Base-by-base conservation (phyloP, 1,284 basidiomycete species). In the Tetrapyrgos nigripes region DNA sequence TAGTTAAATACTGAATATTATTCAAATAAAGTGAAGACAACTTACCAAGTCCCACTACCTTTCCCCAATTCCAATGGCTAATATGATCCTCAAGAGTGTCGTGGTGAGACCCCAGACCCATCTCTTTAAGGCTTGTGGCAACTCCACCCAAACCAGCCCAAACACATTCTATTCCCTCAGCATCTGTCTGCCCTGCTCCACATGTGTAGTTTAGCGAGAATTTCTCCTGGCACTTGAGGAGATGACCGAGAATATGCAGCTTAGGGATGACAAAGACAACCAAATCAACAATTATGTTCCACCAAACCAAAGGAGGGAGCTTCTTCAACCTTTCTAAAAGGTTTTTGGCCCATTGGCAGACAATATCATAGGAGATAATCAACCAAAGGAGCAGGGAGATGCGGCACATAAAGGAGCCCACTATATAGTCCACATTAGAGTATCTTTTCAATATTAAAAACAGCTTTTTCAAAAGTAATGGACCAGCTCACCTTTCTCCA, bases 381-480 rank as follows among this genome's bases (percentile, higher is more conserved):
- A 61, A 19, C 35, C 14, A 9, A 0, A 59, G 44, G 0, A 23
- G 33, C 6, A 2, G 6, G 27, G 37, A 40, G 17, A 37, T 29
- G 35, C 52, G 53, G 24, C 49, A 47, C 1, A 62, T 35, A 8
- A 53, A 37, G 0, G 52, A 55, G 1, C 46, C 51, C 5, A 62
- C 50, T 4, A 61, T 57, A 24, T 57, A 64, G 37, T 68, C 67
- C 55, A 66, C 66, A 48, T 69, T 69, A 19, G 27, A 33, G 21
- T 65, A 62, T n/a, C 66, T 69, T 55, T 1, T 21, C 4, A 50
- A 21, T 8, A 23, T 8, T 44, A 19, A 29, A 37, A 45, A 19
- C 11, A 23, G 21, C n/a, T n/a, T n/a, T n/a, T n/a, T n/a, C n/a
- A n/a, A n/a, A n/a, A n/a, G n/a, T n/a, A n/a, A n/a, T n/a, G n/a